These are phyloP conservation scores for Mycena epipterygia DNA, from an alignment of 768 basidiomycete species.

Conservation along the genomic window DNA sequence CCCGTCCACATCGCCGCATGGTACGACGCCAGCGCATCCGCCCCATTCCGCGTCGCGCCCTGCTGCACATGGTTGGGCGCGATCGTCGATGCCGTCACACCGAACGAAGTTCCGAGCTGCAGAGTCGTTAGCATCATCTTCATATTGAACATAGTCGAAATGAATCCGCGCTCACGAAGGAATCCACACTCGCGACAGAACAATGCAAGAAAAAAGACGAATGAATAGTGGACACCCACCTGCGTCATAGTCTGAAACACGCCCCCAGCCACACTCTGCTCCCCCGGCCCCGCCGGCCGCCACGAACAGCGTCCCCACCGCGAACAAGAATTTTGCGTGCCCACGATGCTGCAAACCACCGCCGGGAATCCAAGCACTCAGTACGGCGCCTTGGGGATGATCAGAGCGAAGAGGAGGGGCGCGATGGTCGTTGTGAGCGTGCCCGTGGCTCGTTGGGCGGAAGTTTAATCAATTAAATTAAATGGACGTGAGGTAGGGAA, in stretches of 20 bases:
- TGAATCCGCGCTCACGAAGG: no score
- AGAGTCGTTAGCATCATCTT: not conserved
- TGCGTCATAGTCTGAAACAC: constrained; percentile 75
- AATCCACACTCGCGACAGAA: no score
- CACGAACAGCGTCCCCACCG: constrained; percentile 70
- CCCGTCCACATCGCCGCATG: constrained; percentile 35
- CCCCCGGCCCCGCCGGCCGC: constrained; percentile 64
- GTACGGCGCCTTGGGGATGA: constrained; percentile 59
- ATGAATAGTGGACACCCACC: constrained; percentile 42
- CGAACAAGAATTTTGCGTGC: constrained; percentile 73
- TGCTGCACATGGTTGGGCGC: constrained; percentile 63
- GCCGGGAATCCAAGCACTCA: constrained; percentile 77
- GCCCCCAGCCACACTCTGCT: constrained; percentile 72
- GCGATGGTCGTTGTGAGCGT: constrained; percentile 63
- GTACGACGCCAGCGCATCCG: constrained; percentile 24
- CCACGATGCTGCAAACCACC: constrained; percentile 65
- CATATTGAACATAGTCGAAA: not conserved
- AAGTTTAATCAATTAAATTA: not conserved
- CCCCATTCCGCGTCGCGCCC: constrained; percentile 37
- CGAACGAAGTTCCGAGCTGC: constrained; percentile 70
- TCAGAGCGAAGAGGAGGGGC: constrained; percentile 67
- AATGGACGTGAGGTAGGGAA: constrained; percentile 9
- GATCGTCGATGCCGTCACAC: constrained; percentile 70
- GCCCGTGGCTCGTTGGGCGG: constrained; percentile 44
- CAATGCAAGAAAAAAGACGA: not conserved